These are phyloP conservation scores for Pichia sp. DNA, from an alignment of 1,139 yeast genomes.

Conservation along the genomic window DNA sequence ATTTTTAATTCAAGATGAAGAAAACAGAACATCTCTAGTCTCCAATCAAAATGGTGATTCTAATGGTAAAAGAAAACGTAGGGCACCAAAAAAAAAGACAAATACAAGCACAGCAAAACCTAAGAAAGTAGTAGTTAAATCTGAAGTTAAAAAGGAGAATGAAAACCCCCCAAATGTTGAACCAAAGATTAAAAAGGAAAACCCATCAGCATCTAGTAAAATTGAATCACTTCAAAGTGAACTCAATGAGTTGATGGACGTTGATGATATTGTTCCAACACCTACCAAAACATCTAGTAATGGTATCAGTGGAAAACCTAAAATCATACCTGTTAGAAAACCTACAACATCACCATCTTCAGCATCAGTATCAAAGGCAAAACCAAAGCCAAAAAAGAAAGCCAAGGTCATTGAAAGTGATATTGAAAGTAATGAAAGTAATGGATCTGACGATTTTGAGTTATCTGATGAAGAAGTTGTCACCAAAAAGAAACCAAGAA, in stretches of 20 bases:
- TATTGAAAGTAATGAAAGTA: constrained; percentile 14
- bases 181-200: neutral
- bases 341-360: neutral
- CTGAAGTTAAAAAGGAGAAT: neutral
- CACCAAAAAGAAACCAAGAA: constrained; percentile 15
- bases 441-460: constrained; percentile 9
- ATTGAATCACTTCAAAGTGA: constrained; percentile 6
- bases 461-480: constrained; percentile 10
- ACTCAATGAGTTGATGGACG: constrained; percentile 21
- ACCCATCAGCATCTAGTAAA: neutral
- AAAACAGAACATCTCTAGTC: constrained; percentile 26
- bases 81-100: constrained; percentile 10
- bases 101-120: constrained; percentile 1
- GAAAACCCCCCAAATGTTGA: constrained; percentile 1
- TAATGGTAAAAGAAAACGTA: constrained; percentile 19
- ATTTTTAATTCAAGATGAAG: constrained; percentile 52
- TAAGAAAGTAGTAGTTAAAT: constrained; percentile 8
- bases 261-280: constrained; percentile 23
- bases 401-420: constrained; percentile 14
- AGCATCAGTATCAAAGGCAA: constrained; percentile 1
- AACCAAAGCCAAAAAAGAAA: constrained; percentile 9
- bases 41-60: constrained; percentile 14
- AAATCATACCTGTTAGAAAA: neutral
- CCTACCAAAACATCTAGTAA: constrained; percentile 11
- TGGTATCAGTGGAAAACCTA: neutral